Base-by-base conservation (phyloP, 768 basidiomycete genomes). In the Trametes cubensis region DNA sequence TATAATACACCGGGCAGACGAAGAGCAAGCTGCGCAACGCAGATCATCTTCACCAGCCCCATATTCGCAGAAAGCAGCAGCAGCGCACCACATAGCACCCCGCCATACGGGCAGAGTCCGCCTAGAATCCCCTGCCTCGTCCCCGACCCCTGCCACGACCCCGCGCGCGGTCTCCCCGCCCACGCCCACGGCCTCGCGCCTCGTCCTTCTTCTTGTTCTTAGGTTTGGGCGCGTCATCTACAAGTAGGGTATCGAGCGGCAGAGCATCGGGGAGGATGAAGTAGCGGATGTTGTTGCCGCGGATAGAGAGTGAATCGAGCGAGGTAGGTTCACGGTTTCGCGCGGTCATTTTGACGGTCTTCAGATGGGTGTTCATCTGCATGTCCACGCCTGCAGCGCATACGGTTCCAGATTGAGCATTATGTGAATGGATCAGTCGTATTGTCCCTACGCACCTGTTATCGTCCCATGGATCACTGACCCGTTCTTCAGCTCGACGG, bases 321-420 rank as follows among this genome's bases (percentile, higher is more conserved):
- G 91, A 80, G 26, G 87, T 78, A 4, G 95, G 92, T 58, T 95
- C 92, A 62, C 92, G 90, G 74, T 94, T 95, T 56, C 94, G 87
- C 30, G 87, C 83, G n/a, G 94, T 94, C 81, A 98, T 89, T 78
- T 97, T 98, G 66, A 99, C 92, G 50, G 94, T 93, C 81, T 99
- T 99, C 55, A 99, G 82, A 69, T 98, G 91, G 3, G 96, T 98
- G 80, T 98, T 98, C 96, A 99, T 99, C 72, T 96, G 94, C 84
- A 96, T 95, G 77, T 99, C 96, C 53, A 99, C 97, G 61, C 95
- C 96, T 98, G 74, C 42, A 55, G 38, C 58, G 15, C 53, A 46
- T 15, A 1, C 10, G 41, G 47, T 58, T 51, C 42, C 34, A 28
- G 46, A 60, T 17, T 69, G 38, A 63, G 54, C 20, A 23, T 4